A percentile compares a stretch with the other conserved stretches of the same genome.
Evolutionary conservation across 2,329 filamentous ascomycete species (phyloP).

Genomic region (Cadophora luteo-olivacea): DNA sequence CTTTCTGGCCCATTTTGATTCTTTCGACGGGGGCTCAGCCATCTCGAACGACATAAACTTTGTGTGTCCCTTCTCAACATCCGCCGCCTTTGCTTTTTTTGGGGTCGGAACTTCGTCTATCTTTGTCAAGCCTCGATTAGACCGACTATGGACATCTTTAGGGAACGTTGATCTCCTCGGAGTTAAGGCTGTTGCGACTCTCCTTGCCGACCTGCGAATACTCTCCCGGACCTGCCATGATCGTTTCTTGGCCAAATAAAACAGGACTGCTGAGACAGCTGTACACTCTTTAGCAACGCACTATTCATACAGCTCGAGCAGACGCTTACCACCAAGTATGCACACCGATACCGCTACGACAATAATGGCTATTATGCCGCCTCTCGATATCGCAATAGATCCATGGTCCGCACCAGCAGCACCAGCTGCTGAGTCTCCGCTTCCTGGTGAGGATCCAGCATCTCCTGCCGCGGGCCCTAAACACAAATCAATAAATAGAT

Average conservation of each 20-base stretch:
- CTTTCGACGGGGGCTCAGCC: slow-evolving; percentile 40
- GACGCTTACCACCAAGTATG: slow-evolving; percentile 69
- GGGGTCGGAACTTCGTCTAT: slow-evolving; percentile 66
- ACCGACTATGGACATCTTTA: slow-evolving; percentile 56
- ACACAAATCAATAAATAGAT: slow-evolving; percentile 9
- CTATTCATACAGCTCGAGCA: neutral
- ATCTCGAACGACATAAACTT: slow-evolving; percentile 44
- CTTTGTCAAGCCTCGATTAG: slow-evolving; percentile 51
- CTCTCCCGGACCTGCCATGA: slow-evolving; percentile 82
- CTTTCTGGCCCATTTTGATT: slow-evolving; percentile 42
- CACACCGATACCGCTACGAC: slow-evolving; percentile 72
- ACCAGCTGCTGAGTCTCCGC: slow-evolving; percentile 62
- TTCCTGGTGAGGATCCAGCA: slow-evolving; percentile 45
- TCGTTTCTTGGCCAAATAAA: slow-evolving; percentile 82
- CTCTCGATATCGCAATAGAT: slow-evolving; percentile 68
- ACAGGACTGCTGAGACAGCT: slow-evolving; percentile 63
- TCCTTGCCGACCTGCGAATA: slow-evolving; percentile 70
- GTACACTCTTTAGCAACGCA: slow-evolving; percentile 14
- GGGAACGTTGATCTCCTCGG: slow-evolving; percentile 67
- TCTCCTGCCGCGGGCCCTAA: slow-evolving; percentile 40
- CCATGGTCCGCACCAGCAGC: slow-evolving; percentile 68
- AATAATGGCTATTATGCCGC: slow-evolving; percentile 76
- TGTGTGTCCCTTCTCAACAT: slow-evolving; percentile 62
- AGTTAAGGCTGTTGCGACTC: slow-evolving; percentile 67
- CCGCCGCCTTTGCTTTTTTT: slow-evolving; percentile 54